phyloP scores from a whole-genome alignment of 2,329 filamentous ascomycete genomes.

The Claviceps monticola region DNA sequence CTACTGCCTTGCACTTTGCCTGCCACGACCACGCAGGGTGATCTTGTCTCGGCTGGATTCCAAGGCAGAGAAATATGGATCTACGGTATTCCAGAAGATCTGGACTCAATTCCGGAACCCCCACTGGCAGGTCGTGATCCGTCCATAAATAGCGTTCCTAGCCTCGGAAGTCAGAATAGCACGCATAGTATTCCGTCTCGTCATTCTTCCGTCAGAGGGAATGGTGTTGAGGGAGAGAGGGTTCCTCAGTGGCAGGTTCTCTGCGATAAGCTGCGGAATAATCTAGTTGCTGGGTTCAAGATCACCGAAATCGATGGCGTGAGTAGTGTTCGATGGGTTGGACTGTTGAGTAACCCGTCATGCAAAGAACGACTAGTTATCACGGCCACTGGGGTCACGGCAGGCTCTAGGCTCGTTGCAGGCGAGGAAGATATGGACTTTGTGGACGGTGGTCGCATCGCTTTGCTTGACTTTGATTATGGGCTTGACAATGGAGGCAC shows the following conservation, averaged over 20 bases:
- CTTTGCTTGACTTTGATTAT: constrained; percentile 62
- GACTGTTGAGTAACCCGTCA: constrained; percentile 33
- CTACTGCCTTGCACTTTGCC: constrained; percentile 56
- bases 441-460: constrained; percentile 63
- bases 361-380: constrained; percentile 49
- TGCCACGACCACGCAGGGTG: constrained; percentile 52
- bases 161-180: constrained; percentile 18
- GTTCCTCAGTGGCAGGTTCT: constrained; percentile 56
- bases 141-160: constrained; percentile 5
- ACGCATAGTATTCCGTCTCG: constrained; percentile 16
- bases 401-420: constrained; percentile 39
- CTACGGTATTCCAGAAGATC: constrained; percentile 62
- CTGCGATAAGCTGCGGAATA: constrained; percentile 55
- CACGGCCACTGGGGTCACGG: constrained; percentile 55
- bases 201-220: constrained; percentile 17
- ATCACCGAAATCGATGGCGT: constrained; percentile 52
- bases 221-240: constrained; percentile 18
- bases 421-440: constrained; percentile 63
- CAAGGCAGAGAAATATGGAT: constrained; percentile 61
- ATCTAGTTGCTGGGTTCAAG: constrained; percentile 53
- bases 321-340: constrained; percentile 59
- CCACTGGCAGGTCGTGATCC: constrained; percentile 10
- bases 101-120: constrained; percentile 46
- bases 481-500: constrained; percentile 38
- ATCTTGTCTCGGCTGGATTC: constrained; percentile 62